Base-by-base conservation (phyloP, 768 basidiomycete genomes). In the Pisolithus albus region DNA sequence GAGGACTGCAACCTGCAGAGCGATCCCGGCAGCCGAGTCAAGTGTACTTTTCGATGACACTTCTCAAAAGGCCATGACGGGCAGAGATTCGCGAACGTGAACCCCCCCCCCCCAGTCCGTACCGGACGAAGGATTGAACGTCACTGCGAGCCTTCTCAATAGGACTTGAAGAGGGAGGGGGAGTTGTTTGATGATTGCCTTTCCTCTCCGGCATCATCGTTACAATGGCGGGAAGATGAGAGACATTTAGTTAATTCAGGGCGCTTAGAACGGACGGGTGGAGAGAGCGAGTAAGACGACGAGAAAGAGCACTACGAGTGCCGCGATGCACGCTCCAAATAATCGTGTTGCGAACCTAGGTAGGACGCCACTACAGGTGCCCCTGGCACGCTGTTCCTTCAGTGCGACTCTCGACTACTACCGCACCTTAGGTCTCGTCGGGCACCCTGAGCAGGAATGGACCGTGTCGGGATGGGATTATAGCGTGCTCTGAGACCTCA, bases 111-210 rank as follows among this genome's bases (percentile, higher is more conserved):
- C 74, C 15, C 83, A 82, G 40, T 74, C 70, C 37, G 78, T 67
- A 61, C 81, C 83, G 5, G 75, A 75, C 21, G 73, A 63, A 37
- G 79, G 73, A 59, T 82, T 80, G 72, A 86, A 83, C 81, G 83
- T 81, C 36, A 75, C 57, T 2, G 65, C 81, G 50, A 83, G 75
- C 58, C 26, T 77, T 79, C 62, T 81, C 78, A 75, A 80, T 79
- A 28, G 81, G 74, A 2, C 71, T 74, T 7, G 68, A 21, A 32
- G 60, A 26, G 26, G 26, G 26, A 26, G 26, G 73, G 10, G 65
- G 54, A 79, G 75, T 55, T 71, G 74, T 51, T 72, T 70, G 50
- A 74, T 68, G 52, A 68, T 66, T 15, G 24, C 50, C 51, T 61
- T 70, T n/a, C 69, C 75, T 49, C 77, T 75, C 74, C 72, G 72